These are phyloP conservation scores for Melampsora americana DNA, from an alignment of 1,284 basidiomycete species.

Conservation along the genomic window DNA sequence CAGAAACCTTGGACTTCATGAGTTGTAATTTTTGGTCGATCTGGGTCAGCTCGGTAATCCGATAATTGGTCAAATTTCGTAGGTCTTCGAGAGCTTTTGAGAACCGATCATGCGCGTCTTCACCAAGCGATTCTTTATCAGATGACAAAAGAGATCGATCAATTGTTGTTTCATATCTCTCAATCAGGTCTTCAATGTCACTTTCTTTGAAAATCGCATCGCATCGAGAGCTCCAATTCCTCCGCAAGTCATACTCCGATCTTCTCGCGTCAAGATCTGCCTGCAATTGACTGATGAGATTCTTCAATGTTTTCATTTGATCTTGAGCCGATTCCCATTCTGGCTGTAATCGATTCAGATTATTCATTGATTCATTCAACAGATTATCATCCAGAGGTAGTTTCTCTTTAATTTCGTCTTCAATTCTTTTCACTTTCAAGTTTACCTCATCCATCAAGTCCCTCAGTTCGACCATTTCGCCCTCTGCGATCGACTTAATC, in stretches of 20 bases:
- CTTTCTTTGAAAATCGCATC: neutral
- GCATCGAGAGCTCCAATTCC: neutral
- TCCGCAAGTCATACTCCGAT: neutral
- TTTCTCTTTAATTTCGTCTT: neutral
- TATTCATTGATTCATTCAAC: neutral
- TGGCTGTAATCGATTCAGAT: neutral
- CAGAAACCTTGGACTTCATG: constrained; percentile 3
- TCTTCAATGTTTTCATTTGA: neutral
- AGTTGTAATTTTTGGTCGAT: constrained; percentile 12
- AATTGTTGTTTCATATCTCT: constrained; percentile 18
- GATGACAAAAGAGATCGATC: neutral
- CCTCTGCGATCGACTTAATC: neutral
- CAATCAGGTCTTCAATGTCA: constrained; percentile 1
- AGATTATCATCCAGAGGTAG: neutral
- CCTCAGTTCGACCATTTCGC: neutral
- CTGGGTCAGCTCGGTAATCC: neutral
- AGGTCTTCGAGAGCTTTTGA: neutral
- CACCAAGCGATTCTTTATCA: neutral
- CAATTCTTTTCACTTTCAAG: neutral
- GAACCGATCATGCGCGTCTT: neutral
- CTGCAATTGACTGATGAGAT: neutral
- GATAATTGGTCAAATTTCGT: constrained; percentile 7
- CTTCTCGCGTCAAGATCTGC: neutral
- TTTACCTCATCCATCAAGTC: neutral
- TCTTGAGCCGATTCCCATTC: neutral